Base-by-base conservation (phyloP, 108 stramenopile species). In the Hondaea fermentalgiana region DNA sequence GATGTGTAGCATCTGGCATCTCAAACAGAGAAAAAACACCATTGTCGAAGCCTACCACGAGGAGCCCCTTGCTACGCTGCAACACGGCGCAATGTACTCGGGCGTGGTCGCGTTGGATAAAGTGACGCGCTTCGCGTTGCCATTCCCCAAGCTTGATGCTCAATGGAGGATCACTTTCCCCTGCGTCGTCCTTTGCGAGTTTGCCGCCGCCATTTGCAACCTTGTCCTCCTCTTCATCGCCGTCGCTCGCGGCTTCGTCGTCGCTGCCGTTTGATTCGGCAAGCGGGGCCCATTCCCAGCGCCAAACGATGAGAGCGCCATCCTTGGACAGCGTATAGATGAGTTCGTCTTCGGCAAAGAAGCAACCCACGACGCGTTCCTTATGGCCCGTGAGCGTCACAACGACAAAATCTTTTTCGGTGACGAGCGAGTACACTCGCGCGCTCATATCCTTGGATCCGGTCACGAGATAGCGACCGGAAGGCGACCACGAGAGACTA, bases 11-110 rank as follows among this genome's bases (percentile, higher is more conserved):
- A 12, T 93, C 94, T 8, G 98, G 98, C 93, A 98, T 93, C 87
- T 98, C 97, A 88, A 98, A 99, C 19, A 99, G 91, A 8, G 97
- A 98, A 90, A 99, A 99, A 25, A 98, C 91, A 10, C 99, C 99
- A 42, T 94, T 94, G 10, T 95, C 94, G 91, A 97, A 97, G 35
- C 97, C 98, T 43, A 96, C 92, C 3, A 96, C 96, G 8, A 98
- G 93, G n/a, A 97, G 91, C 53, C 44, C n/a, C 21, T n/a, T 44
- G 93, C 91, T 69, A 87, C 89, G 93, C 59, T 95, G 95, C 89
- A 95, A 96, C 0, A 93, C 91, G 10, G 91, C 93, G 12, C 93
- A 91, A 3, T 94, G 89, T 8, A 97, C 94, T 57, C 88, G 90
- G 25, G 94, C 91, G 5, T 95, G 93, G 57, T 96, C 93, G 89